A percentile compares a stretch with the other conserved stretches of the same genome.
Evolutionary conservation across 306 rosid species (phyloP).

Genomic region (Geum urbanum): DNA sequence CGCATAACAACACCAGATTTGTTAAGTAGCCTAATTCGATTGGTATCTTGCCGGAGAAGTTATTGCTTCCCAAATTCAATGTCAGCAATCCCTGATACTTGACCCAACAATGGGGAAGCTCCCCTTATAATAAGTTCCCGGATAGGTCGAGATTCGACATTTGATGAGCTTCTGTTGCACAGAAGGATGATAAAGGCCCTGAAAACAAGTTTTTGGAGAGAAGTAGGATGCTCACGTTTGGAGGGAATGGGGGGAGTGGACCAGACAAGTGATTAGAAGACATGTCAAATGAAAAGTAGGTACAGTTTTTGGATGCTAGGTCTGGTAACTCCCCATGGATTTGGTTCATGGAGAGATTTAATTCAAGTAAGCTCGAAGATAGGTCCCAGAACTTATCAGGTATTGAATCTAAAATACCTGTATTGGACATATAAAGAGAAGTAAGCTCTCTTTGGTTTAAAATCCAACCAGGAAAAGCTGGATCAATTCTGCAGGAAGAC

Average conservation of each 20-base stretch:
- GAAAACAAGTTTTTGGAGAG: not conserved
- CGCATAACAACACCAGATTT: not conserved
- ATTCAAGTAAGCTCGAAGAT: not conserved
- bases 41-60: not conserved
- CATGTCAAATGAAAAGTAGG: not conserved
- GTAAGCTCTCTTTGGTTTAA: not conserved
- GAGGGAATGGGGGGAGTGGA: not conserved
- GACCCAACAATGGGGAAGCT: not conserved
- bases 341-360: not conserved
- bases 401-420: not conserved
- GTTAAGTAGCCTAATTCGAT: conserved; percentile 13
- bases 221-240: not conserved
- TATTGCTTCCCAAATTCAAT: not conserved
- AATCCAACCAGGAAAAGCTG: not conserved
- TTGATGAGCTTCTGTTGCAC: not conserved
- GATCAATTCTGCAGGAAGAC: not conserved
- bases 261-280: conserved; percentile 1
- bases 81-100: not conserved
- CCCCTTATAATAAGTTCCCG: not conserved
- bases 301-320: not conserved
- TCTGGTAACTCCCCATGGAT: not conserved
- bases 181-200: not conserved
- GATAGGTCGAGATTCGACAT: not conserved
- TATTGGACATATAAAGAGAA: not conserved
- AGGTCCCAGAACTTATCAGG: not conserved